Conservation (phyloP, 345 rosid species). For the Eucalyptus sp. region DNA sequence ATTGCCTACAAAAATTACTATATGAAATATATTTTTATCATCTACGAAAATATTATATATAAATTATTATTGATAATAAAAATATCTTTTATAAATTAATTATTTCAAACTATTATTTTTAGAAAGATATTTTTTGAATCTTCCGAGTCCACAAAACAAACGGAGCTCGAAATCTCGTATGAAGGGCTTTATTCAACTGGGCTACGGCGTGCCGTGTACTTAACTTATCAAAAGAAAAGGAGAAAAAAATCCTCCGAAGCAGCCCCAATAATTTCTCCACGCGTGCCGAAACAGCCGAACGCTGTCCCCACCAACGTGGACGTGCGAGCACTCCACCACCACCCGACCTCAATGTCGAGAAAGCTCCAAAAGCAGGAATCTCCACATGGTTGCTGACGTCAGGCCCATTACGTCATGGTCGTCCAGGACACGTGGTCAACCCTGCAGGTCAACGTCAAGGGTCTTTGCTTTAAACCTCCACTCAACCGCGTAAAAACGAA, state of each 20-base stretch:
- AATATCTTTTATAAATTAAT: too few relatives aligned
- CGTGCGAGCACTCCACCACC: not conserved
- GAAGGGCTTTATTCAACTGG: not conserved
- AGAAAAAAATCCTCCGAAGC: not conserved
- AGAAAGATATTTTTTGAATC: fast-evolving
- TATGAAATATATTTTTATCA: too few relatives aligned
- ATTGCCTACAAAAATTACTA: too few relatives aligned
- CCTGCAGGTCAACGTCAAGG: not conserved
- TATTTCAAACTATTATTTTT: too few relatives aligned
- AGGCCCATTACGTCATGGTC: not conserved
- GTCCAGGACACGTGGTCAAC: not conserved
- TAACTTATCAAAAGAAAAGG: not conserved
- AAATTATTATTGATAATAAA: too few relatives aligned
- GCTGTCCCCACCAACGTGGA: not conserved
- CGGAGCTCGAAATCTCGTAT: fast-evolving
- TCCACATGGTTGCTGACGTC: not conserved
- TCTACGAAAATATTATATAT: too few relatives aligned
- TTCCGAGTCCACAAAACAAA: not conserved
- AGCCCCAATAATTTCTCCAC: not conserved
- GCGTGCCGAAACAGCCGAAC: not conserved
- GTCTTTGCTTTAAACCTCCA: not conserved
- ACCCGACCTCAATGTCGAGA: not conserved
- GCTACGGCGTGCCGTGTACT: not conserved
- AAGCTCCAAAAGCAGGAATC: not conserved
- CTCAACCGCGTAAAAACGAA: not conserved